phyloP scores from a whole-genome alignment of 108 stramenopile species.

The Aurantiochytrium sp. region DNA sequence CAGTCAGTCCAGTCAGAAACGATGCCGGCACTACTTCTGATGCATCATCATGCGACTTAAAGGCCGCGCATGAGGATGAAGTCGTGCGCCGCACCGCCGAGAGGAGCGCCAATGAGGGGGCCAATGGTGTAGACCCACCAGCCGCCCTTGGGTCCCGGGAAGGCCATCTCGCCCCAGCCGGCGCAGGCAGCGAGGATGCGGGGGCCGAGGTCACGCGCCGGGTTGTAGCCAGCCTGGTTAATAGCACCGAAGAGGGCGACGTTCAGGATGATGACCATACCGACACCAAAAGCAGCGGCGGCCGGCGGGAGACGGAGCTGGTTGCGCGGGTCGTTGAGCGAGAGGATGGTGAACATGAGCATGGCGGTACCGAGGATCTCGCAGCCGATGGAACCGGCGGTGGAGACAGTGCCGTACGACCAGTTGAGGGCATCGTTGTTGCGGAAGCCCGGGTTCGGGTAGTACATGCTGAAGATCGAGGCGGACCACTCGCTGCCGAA shows the following conservation, averaged over 20 bases:
- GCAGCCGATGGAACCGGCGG: conserved; percentile 45
- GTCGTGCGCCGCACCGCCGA: conserved; percentile 47
- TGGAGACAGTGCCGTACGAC: not conserved
- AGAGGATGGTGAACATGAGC: conserved; percentile 57
- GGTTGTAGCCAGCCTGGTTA: conserved; percentile 66
- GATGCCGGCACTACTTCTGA: no score
- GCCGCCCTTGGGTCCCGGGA: conserved; percentile 32
- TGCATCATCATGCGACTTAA: not conserved
- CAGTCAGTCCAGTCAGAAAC: no score
- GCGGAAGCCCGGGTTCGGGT: conserved; percentile 1
- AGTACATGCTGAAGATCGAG: conserved; percentile 4
- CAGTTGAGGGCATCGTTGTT: not conserved
- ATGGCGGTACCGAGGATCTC: conserved; percentile 58
- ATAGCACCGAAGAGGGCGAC: conserved; percentile 57
- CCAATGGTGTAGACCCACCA: conserved; percentile 63
- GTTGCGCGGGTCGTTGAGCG: conserved; percentile 55
- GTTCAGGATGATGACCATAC: conserved; percentile 51
- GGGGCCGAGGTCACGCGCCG: conserved; percentile 68
- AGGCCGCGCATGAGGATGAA: not conserved
- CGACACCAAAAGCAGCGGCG: conserved; percentile 55
- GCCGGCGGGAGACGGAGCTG: conserved; percentile 25
- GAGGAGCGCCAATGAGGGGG: conserved; percentile 58
- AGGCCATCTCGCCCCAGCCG: conserved; percentile 52
- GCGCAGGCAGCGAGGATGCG: conserved; percentile 59
- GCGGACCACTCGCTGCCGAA: not conserved